Base-by-base conservation (phyloP, 192 early-diverging fungal species). In the Podila minutissima region DNA sequence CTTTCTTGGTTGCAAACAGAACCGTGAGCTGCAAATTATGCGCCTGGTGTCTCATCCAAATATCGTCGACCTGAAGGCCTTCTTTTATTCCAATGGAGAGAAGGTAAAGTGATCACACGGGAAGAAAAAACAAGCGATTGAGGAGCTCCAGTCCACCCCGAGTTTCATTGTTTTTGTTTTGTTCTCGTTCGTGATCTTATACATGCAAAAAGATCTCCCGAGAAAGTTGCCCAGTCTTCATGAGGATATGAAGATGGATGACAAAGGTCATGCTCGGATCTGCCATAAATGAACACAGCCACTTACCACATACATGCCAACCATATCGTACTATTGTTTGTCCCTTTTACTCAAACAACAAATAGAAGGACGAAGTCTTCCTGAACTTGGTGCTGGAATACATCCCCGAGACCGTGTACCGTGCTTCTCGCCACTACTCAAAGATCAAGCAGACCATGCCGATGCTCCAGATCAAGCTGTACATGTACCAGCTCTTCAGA, bases 401-500 rank as follows among this genome's bases (percentile, higher is more conserved):
- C 70, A 90, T 98, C 48, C 98, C 98, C 19, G 97, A 99, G 84
- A 99, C 97, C 8, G 93, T 99, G 59, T 97, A 97, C 82, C 89
- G 97, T 26, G 95, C 95, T 37, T 94, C 94, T 64, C 92, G 98
- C 55, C 91, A 96, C 65, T 97, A 93, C 75, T 89, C 93, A 46
- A 97, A 95, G 87, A 85, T 91, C 74, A 97, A 95, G 88, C 96
- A 98, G 84, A 88, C 89, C 35, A 98, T 99, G 91, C 97, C 98
- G 22, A 92, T 94, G 89, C 84, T 96, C n/a, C 89, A 89, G 66
- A 94, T 99, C 74, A 98, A 99, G 92, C 87, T 98, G 62, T 99
- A 97, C 87, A 98, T 98, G 93, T 99, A 99, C 86, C 98, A 99
- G 83, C 85, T 98, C 63, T 96, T 98, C 91, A 88, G 98, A 72